Evolutionary conservation across 2,329 filamentous ascomycete genomes (phyloP), one percentile per base, ranked within the genome.

Genomic region (Raffaelea deltoideospora): DNA sequence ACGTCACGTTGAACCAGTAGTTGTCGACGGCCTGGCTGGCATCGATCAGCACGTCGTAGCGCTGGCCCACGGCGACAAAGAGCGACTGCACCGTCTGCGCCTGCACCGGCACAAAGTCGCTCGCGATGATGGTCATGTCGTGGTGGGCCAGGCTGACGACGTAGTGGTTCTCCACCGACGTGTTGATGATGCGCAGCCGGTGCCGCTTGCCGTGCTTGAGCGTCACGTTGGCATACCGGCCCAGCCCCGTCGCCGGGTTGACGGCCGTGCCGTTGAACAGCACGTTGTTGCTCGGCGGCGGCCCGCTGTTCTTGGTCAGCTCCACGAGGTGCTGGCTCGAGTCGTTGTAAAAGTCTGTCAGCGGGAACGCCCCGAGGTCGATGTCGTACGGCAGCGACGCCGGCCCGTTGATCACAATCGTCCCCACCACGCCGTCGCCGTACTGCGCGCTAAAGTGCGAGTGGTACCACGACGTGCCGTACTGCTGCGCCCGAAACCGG

Each of bases 311-410:
- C 31, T 34, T 29, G 4, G 41, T 30, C 18, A 23, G 29, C 4
- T 20, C 23, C 11, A 37, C 35, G 14, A 42, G 28, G 7, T 43
- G 41, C 40, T 57, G 53, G 9, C 41, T 41, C 8, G 31, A 27
- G 6, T 35, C 37, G 33, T 65, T 58, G 50, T 68, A 70, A 59
- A 65, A 73, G 43, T 74, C 70, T 11, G 57, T 61, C 33, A 75
- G 55, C 6, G 63, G 59, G 6, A 67, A 54, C 4, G 58, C 44
- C 13, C 68, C 69, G 1, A 71, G 56, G 45, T 73, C 69, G 31
- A 62, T 56, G 37, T 73, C 68, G 48, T 67, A 69, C 37, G 41
- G 35, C 13, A 42, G 41, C 5, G 52, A 53, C 3, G 48, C 45
- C 49, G 45, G 40, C 31, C 41, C 43, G 37, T 45, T 36, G 36